Evolutionary conservation across 768 basidiomycete genomes (phyloP).

Genomic region (Boletus fagicola): DNA sequence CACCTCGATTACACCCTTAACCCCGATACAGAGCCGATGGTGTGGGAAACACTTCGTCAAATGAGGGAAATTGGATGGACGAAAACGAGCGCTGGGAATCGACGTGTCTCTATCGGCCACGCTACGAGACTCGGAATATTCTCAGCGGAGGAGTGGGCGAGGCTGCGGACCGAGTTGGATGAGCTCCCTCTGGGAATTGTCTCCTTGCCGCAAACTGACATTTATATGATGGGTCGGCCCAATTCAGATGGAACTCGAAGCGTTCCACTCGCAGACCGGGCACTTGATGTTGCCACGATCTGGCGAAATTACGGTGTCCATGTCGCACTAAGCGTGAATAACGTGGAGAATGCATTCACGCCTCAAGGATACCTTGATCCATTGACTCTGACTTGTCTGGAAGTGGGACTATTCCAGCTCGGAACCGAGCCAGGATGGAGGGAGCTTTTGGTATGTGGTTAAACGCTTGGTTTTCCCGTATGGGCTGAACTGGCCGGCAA

Average conservation of each 20-base stretch:
- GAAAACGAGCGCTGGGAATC: conserved; percentile 28
- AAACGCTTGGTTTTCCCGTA: neutral
- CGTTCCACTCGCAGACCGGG: conserved; percentile 45
- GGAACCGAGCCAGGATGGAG: conserved; percentile 47
- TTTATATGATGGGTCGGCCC: conserved; percentile 64
- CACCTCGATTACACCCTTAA: conserved; percentile 70
- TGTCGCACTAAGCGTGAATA: conserved; percentile 60
- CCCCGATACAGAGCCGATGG: conserved; percentile 47
- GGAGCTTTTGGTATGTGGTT: conserved; percentile 46
- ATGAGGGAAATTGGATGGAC: conserved; percentile 33
- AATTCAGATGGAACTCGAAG: conserved; percentile 19
- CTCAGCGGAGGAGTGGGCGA: conserved; percentile 44
- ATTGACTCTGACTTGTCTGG: conserved; percentile 55
- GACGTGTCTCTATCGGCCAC: conserved; percentile 55
- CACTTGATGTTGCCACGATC: conserved; percentile 53
- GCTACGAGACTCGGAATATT: conserved; percentile 58
- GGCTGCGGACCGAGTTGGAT: conserved; percentile 35
- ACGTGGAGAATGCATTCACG: conserved; percentile 66
- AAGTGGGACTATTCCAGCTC: conserved; percentile 57
- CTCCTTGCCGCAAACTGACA: conserved; percentile 59
- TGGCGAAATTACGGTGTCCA: conserved; percentile 43
- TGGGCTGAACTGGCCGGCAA: conserved; percentile 4
- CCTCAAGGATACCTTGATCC: conserved; percentile 67
- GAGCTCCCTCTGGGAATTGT: conserved; percentile 53
- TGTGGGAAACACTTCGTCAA: conserved; percentile 51